Conservation (phyloP, 805 yeast species). For the Millerozyma miso region DNA sequence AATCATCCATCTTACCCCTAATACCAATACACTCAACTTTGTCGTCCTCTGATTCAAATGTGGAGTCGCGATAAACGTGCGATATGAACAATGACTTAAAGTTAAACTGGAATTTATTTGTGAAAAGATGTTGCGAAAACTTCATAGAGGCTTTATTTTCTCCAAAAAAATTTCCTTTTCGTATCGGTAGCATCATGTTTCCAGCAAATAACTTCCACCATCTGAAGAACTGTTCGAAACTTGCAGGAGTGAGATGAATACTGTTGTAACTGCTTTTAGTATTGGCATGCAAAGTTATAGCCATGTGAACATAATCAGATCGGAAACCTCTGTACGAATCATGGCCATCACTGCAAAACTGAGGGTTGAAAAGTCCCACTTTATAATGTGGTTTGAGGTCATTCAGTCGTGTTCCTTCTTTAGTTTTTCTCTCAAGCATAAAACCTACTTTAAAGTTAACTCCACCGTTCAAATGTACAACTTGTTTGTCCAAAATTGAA, state of each 20-base stretch:
- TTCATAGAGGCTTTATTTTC: conserved; percentile 53
- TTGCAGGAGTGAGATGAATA: conserved; percentile 69
- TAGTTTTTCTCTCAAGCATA: conserved; percentile 5
- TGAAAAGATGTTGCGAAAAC: conserved; percentile 68
- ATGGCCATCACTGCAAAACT: conserved; percentile 33
- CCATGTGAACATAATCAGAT: conserved; percentile 38
- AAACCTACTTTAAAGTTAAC: conserved; percentile 53
- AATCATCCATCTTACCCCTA: conserved; percentile 39
- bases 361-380: conserved; percentile 54
- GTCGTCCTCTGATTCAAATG: conserved; percentile 35
- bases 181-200: conserved; percentile 70
- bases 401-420: conserved; percentile 20
- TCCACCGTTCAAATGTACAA: conserved; percentile 58
- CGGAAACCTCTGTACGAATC: conserved; percentile 41
- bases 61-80: conserved; percentile 60
- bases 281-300: conserved; percentile 35
- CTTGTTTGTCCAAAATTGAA: conserved; percentile 45
- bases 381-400: conserved; percentile 63
- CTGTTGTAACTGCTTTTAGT: conserved; percentile 52
- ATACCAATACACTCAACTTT: conserved; percentile 63
- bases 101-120: conserved; percentile 75
- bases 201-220: conserved; percentile 92
- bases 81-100: conserved; percentile 70
- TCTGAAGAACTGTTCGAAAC: conserved; percentile 60
- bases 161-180: conserved; percentile 70